Evolutionary conservation across 2,329 filamentous ascomycete genomes (phyloP), one percentile per base, ranked within the genome.

Genomic region (Sporothrix sp.): DNA sequence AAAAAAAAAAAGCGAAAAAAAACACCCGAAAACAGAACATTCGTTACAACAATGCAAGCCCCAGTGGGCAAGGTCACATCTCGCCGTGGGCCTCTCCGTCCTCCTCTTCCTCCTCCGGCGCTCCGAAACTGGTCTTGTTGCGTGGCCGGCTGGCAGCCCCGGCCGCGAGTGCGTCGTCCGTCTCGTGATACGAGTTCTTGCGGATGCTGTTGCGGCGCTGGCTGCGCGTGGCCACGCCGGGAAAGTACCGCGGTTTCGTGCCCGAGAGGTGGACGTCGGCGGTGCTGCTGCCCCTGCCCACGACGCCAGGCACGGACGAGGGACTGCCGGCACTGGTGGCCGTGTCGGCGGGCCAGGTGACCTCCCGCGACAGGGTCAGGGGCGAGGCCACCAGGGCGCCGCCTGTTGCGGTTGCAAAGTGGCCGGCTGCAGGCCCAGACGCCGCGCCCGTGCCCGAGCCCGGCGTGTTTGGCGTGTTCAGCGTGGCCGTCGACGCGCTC

Each of bases 241-340:
- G 85, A 57, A 87, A 85, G 55, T 87, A 79, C 55, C 73, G 76
- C 10, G 84, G 85, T 63, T 87, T 84, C 44, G 70, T 74, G 3
- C 74, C 78, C 11, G 72, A 76, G 10, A 79, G 61, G 57, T 78
- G 72, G 50, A 68, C 58, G 53, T 75, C 69, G 42, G 20, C 53
- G 55, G 25, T 9, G 20, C 14, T 13, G 30, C n/a, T 20, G 23
- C 32, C 21, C 28, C 55, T 58, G 28, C 59, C 33, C 4, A 16
- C 33, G 11, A 16, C 38, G n/a, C 20, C 35, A 2, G 33, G 13
- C 1, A 9, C 14, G 2, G 16, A 9, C 18, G 32, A 23, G 23
- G 13, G 14, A 3, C 30, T 21, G 3, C 20, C 43, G 2, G 32
- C 21, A 9, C 23, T n/a, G 14, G 50, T 14, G 4, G 30, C 25